Conservation (phyloP, 2,329 filamentous ascomycete species). For the Monosporascus sp. region DNA sequence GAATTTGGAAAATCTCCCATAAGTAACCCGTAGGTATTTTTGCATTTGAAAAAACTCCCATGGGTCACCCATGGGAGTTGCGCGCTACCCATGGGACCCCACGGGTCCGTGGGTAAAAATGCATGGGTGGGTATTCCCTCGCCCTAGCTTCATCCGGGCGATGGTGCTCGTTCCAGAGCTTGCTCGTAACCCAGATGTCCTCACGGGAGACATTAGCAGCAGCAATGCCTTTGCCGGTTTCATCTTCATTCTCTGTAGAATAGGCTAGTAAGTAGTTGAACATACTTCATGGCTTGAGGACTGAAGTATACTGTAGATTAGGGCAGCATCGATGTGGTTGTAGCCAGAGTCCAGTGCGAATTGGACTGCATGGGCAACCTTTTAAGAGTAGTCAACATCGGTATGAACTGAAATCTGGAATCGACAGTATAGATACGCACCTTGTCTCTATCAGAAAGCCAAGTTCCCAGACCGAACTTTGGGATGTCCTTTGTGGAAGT, state of each 20-base stretch:
- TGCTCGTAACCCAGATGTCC: constrained; percentile 47
- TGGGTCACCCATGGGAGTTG: too few relatives aligned
- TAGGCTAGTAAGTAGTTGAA: constrained; percentile 1
- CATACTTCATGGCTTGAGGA: background rate
- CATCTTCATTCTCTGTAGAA: constrained; percentile 38
- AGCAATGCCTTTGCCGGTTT: constrained; percentile 43
- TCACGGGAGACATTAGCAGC: constrained; percentile 43
- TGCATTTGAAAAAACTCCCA: too few relatives aligned
- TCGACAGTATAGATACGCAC: constrained; percentile 3
- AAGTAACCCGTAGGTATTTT: too few relatives aligned
- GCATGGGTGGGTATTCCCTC: too few relatives aligned
- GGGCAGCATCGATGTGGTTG: constrained; percentile 24
- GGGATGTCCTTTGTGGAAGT: constrained; percentile 20
- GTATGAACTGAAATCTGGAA: background rate
- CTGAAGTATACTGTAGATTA: constrained; percentile 20
- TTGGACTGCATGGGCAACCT: constrained; percentile 25
- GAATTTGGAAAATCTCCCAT: too few relatives aligned
- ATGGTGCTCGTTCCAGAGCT: constrained; percentile 29
- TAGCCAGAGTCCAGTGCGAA: constrained; percentile 24
- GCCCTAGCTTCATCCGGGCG: constrained; percentile 18
- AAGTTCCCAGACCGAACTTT: constrained; percentile 24
- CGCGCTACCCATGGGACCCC: too few relatives aligned
- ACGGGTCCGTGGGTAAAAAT: too few relatives aligned
- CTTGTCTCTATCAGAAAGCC: constrained; percentile 23
- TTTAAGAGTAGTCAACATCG: background rate